Conservation (phyloP, 179 eudicot species). For the Gypsophila paniculata region DNA sequence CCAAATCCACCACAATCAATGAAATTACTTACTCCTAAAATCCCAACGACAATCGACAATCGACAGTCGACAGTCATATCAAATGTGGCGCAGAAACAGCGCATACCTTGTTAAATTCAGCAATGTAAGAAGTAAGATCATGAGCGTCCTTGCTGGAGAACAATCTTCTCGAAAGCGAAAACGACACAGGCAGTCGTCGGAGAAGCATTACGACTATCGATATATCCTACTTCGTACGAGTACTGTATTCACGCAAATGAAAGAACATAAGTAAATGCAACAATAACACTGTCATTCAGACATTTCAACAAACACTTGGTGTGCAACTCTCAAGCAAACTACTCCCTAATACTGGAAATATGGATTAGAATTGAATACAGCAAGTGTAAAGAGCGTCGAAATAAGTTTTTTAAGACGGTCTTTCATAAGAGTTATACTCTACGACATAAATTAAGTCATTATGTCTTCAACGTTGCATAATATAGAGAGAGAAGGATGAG, state of each 20-base stretch:
- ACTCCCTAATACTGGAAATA: background rate
- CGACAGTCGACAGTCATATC: background rate
- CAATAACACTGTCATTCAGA: conserved; percentile 23
- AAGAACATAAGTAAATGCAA: too few species aligned
- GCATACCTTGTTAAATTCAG: conserved; percentile 68
- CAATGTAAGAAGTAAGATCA: conserved; percentile 49
- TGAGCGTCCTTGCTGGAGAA: conserved; percentile 33
- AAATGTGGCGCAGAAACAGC: background rate
- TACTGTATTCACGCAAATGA: too few species aligned
- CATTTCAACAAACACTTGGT: conserved; percentile 41
- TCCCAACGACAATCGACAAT: too few species aligned
- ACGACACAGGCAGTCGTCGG: conserved; percentile 11
- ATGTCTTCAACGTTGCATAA: too few species aligned
- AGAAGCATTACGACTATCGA: conserved; percentile 19
- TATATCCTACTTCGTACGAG: too few species aligned
- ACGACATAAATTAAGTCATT: too few species aligned
- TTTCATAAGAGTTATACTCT: too few species aligned
- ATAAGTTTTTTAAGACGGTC: background rate
- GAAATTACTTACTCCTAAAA: too few species aligned
- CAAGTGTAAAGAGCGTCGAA: background rate
- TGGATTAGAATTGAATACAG: background rate
- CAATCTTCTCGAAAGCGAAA: conserved; percentile 17
- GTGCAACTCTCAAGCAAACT: background rate
- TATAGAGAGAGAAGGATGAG: background rate
- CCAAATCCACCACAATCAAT: too few species aligned